Percentiles rank a stretch among this genome's conserved stretches.
Evolutionary conservation across 805 yeast species (phyloP).

Genomic region (Starmera pachycereana): DNA sequence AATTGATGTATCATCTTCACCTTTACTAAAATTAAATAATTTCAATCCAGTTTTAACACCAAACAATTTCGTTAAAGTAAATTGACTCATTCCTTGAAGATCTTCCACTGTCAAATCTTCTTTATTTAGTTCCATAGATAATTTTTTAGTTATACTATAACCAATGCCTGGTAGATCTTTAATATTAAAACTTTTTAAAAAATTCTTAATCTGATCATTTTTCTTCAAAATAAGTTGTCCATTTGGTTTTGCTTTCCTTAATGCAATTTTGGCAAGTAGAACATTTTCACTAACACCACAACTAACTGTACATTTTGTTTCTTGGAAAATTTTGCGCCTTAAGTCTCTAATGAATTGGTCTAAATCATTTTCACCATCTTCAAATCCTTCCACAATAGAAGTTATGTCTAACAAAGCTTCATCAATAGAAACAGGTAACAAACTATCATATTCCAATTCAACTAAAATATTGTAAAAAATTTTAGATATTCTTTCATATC

Average conservation of each 20-base stretch:
- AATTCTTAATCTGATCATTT: slow-evolving; percentile 24
- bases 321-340: slow-evolving; percentile 27
- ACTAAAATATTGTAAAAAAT: slow-evolving; percentile 53
- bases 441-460: slow-evolving; percentile 24
- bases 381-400: slow-evolving; percentile 14
- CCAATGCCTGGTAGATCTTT: slow-evolving; percentile 58
- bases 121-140: slow-evolving; percentile 15
- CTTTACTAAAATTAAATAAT: slow-evolving; percentile 49
- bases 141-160: slow-evolving; percentile 33
- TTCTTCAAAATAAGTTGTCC: slow-evolving; percentile 37
- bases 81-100: slow-evolving; percentile 24
- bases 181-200: slow-evolving; percentile 18
- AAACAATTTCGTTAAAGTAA: slow-evolving; percentile 32
- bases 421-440: slow-evolving; percentile 79
- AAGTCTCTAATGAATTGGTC: slow-evolving; percentile 16
- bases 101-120: slow-evolving; percentile 20
- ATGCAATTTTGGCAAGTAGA: slow-evolving; percentile 65
- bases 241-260: slow-evolving; percentile 71
- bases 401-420: slow-evolving; percentile 77
- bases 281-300: slow-evolving; percentile 72
- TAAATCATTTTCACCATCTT: slow-evolving; percentile 18
- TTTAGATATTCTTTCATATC: slow-evolving; percentile 57
- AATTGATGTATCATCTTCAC: slow-evolving; percentile 54
- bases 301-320: slow-evolving; percentile 61
- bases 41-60: slow-evolving; percentile 68